Base-by-base conservation (phyloP, 2,329 filamentous ascomycete species). In the Stagonosporopsis chrysanthemi region DNA sequence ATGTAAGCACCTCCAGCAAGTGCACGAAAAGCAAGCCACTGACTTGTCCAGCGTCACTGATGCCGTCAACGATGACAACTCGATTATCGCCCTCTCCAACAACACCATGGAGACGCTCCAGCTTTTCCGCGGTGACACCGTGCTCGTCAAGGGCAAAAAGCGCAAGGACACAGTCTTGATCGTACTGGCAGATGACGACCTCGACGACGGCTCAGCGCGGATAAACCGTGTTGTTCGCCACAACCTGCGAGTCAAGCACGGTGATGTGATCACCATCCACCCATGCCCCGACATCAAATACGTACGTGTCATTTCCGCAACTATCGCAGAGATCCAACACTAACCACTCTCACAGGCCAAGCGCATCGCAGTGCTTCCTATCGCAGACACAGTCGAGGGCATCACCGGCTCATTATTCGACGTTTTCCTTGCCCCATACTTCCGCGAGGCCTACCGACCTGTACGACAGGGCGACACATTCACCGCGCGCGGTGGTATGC, bases 251-350 rank as follows among this genome's bases (percentile, higher is more conserved):
- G 94, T 99, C 73, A 98, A 98, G 88, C 94, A 97, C 76, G 95
- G 95, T 75, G 95, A 99, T 77, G 91, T 98, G 75, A 90, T 99
- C 80, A 97, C 93, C 60, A 92, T 99, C 64, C 92, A 98, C 81
- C 88, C 96, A 52, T 99, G 95, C 83, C 94, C 95, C 17, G 95
- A 99, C 79, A 99, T 99, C 84, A 99, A 99, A 97, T 99, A 99
- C 79, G 93, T 97, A 80, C 79, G 92, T 86, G 22, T 46, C 56
- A 55, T 54, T 28, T 46, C 23, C 24, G 42, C 19, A 45, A 38
- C 4, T n/a, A 2, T 3, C 23, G 19, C 0, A n/a, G 4, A n/a
- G 39, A 11, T 43, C 36, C 36, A 31, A 35, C 35, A 60, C 70
- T 68, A 66, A 68, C 66, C 64, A 60, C 70, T 51, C 2, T 48